Conservation (phyloP, 108 stramenopile species). For the Skeletonema menzelii region DNA sequence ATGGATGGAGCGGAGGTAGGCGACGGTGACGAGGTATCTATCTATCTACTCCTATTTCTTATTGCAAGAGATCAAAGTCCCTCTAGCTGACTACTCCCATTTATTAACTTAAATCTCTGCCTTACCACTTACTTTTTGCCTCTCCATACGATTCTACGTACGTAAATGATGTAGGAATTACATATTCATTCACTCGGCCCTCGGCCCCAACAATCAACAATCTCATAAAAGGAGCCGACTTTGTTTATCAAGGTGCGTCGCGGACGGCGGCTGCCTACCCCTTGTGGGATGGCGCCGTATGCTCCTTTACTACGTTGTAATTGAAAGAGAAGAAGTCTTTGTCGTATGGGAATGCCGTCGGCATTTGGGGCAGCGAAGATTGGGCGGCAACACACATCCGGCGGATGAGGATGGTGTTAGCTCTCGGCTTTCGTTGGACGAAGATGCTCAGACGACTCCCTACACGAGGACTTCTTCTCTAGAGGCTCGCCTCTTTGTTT, state of each 20-base stretch:
- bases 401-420: not conserved
- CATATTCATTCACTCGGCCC: too few relatives aligned
- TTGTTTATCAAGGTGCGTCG: constrained; percentile 43
- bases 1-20: too few relatives aligned
- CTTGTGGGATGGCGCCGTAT: constrained; percentile 31
- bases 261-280: constrained; percentile 40
- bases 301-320: constrained; percentile 6
- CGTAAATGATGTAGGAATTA: not conserved
- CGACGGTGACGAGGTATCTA: too few relatives aligned
- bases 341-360: not conserved
- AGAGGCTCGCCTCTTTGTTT: not conserved
- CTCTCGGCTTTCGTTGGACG: not conserved
- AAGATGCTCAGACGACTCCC: not conserved
- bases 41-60: too few relatives aligned
- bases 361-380: not conserved
- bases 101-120: too few relatives aligned
- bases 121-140: not conserved
- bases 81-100: too few relatives aligned
- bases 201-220: too few relatives aligned
- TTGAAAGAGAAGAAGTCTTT: not conserved
- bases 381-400: not conserved
- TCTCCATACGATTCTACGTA: not conserved
- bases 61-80: too few relatives aligned
- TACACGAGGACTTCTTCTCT: not conserved
- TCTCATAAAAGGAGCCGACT: not conserved